A percentile compares a stretch with the other conserved stretches of the same genome.
phyloP scores from a whole-genome alignment of 768 basidiomycete species.

The Suillus lakei region DNA sequence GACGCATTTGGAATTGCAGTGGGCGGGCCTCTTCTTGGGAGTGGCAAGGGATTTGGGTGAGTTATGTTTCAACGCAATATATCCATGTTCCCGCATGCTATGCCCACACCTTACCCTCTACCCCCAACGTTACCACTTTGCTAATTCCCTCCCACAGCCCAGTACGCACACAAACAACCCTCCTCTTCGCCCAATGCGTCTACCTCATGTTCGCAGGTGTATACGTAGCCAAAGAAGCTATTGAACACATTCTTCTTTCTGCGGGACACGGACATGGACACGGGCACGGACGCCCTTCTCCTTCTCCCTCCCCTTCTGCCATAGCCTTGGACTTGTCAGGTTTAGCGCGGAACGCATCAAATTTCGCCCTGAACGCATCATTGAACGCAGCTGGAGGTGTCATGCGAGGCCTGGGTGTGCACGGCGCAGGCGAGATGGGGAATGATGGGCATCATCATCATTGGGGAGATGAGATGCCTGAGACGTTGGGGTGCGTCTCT shows the following conservation, averaged over 20 bases:
- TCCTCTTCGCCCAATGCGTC: constrained; percentile 88
- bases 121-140: neutral
- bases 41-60: constrained; percentile 60
- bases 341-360: no score
- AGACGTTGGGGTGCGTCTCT: constrained; percentile 43
- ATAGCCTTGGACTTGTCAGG: no score
- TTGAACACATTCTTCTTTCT: constrained; percentile 88
- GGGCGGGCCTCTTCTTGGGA: constrained; percentile 29
- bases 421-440: constrained; percentile 26
- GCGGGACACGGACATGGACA: constrained; percentile 80
- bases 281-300: constrained; percentile 44
- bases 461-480: constrained; percentile 59
- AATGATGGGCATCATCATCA: constrained; percentile 64
- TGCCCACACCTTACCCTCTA: no score
- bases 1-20: constrained; percentile 81
- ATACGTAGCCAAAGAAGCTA: constrained; percentile 96
- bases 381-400: constrained; percentile 5
- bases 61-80: constrained; percentile 33
- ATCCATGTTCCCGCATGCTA: neutral
- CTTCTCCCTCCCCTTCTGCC: neutral
- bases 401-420: constrained; percentile 22
- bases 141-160: constrained; percentile 44
- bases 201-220: constrained; percentile 94
- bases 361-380: neutral
- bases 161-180: constrained; percentile 68